phyloP scores from a whole-genome alignment of 176 grass and related monocot species.

The Raddia distichophylla region DNA sequence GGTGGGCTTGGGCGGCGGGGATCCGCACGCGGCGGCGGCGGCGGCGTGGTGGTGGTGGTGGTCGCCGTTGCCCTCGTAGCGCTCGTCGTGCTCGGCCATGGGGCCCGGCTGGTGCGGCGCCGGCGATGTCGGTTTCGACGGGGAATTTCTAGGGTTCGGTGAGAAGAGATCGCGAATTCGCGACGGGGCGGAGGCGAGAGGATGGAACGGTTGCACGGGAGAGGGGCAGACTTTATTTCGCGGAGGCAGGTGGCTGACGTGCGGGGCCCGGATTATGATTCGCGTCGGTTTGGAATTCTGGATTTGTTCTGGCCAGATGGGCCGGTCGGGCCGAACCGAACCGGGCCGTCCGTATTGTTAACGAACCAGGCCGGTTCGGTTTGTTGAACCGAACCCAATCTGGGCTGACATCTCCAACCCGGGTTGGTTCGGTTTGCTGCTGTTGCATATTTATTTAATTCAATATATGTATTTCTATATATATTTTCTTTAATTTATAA shows the following conservation, averaged over 20 bases:
- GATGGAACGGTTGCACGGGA: neutral
- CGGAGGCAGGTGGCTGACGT: neutral
- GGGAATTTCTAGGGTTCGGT: slow-evolving; percentile 43
- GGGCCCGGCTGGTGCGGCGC: neutral
- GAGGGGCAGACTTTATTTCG: neutral
- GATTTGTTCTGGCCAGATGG: too few relatives aligned
- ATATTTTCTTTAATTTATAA: too few relatives aligned
- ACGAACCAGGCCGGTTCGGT: too few relatives aligned
- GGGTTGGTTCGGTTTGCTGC: too few relatives aligned
- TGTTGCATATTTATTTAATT: too few relatives aligned
- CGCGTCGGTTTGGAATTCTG: too few relatives aligned
- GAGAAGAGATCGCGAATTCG: neutral
- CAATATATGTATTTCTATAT: too few relatives aligned
- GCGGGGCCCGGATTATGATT: neutral
- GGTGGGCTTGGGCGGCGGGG: slow-evolving; percentile 53
- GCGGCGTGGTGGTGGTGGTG: neutral
- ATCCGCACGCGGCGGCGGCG: neutral
- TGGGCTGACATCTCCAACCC: too few relatives aligned
- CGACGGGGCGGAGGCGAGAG: neutral
- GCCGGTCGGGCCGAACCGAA: too few relatives aligned
- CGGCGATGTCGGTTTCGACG: neutral
- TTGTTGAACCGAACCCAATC: too few relatives aligned
- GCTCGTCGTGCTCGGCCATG: slow-evolving; percentile 76
- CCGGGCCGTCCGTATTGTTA: too few relatives aligned
- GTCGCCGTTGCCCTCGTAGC: slow-evolving; percentile 60